Evolutionary conservation across 1,284 basidiomycete genomes (phyloP), one percentile per base, ranked within the genome.

Genomic region (Austroboletus niveus): DNA sequence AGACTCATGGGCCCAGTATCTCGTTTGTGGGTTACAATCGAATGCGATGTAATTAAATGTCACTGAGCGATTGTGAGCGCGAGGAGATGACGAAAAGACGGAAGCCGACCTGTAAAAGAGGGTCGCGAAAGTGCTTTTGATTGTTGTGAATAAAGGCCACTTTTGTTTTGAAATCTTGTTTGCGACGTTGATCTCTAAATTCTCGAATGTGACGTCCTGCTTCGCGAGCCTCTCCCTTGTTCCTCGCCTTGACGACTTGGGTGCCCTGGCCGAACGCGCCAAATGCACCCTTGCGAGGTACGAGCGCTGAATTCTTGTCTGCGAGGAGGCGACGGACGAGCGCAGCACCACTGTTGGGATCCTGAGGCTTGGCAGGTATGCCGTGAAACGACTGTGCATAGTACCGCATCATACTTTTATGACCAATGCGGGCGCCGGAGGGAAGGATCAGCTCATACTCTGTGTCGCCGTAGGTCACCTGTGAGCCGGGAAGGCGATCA

Each of bases 401-500:
- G 70, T 97, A 95, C 34, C 89, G 81, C 45, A 81, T 81, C 75
- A 98, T 82, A 39, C 85, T 85, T 35, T 95, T 86, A 65, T 99
- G 97, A 0, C 95, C 95, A 57, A 99, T 87, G 8, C 92, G 85
- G 10, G 86, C 83, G 39, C 97, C 97, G 0, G 94, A 96, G 0
- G 97, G 94, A 7, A 99, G 80, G 7, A 97, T 88, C n/a, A 99
- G 86, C 60, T 98, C 96, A 62, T 88, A 85, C 36, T 85, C 74
- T 2, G 86, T 82, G 64, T 92, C 88, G 34, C 88, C 89, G 56
- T 87, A 88, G 0, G 82, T 77, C 51, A 90, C 72, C 49, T 80
- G 74, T 62, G 74, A 77, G 15, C 80, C 79, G 0, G 75, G 75
- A 6, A 80, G 61, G n/a, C 71, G 75, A 29, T 80, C 79, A 15